These are phyloP conservation scores for Colletotrichum acutatum DNA, from an alignment of 2,329 filamentous ascomycete species.

Conservation along the genomic window DNA sequence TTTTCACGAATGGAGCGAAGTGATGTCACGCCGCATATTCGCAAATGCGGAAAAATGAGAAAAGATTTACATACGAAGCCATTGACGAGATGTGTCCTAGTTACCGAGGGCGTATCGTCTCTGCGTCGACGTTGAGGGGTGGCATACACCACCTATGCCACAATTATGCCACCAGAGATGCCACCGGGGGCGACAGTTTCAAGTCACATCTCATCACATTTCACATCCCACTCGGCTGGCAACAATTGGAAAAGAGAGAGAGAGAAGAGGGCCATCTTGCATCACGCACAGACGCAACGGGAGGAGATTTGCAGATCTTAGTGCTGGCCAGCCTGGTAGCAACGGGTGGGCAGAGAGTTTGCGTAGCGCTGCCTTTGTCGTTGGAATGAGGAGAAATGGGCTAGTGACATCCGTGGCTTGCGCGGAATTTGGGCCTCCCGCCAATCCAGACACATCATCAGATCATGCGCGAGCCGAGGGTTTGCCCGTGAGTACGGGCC, in stretches of 20 bases:
- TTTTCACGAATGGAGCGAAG: neutral
- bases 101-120: neutral
- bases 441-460: neutral
- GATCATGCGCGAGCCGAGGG: neutral
- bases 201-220: neutral
- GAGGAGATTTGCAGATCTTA: neutral
- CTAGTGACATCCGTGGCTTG: constrained; percentile 33
- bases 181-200: neutral
- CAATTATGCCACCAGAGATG: neutral
- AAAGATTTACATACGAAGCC: neutral
- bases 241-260: neutral
- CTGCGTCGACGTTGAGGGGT: constrained; percentile 7
- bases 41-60: neutral
- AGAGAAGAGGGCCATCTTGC: neutral
- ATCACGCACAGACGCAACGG: constrained; percentile 27
- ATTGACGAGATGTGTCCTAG: neutral
- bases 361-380: constrained; percentile 7
- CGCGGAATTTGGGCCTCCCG: neutral
- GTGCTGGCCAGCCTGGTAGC: neutral
- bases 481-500: neutral
- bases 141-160: neutral
- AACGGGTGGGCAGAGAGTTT: neutral
- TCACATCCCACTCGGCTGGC: neutral
- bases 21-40: neutral
- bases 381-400: constrained; percentile 16